Percentiles rank a stretch among this genome's conserved stretches.
Conservation (phyloP, 1,284 basidiomycete genomes). For the Boletus austroedulis region DNA sequence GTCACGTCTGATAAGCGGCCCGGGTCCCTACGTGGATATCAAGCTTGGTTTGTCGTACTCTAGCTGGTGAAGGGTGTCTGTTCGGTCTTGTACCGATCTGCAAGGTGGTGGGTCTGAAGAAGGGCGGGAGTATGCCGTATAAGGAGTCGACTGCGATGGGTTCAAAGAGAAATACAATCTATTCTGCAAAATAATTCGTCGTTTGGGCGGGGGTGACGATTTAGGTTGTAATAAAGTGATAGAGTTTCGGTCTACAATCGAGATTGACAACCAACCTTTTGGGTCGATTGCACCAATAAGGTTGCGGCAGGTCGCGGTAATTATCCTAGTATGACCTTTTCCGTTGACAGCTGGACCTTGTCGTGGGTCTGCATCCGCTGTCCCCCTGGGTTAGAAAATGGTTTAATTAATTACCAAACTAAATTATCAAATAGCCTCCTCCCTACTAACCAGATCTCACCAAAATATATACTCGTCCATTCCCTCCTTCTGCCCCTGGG, state of each 20-base stretch:
- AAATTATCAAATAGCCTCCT: conserved; percentile 31
- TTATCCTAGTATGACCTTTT: conserved; percentile 28
- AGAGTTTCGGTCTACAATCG: conserved; percentile 38
- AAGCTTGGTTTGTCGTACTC: background rate
- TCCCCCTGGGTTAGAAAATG: conserved; percentile 30
- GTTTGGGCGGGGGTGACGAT: conserved; percentile 17
- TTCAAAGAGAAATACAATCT: no score
- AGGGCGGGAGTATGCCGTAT: conserved; percentile 23
- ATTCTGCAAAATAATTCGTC: background rate
- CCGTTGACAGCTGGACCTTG: conserved; percentile 23
- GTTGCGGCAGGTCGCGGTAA: conserved; percentile 32
- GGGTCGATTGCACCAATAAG: conserved; percentile 39
- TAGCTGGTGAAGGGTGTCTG: conserved; percentile 23
- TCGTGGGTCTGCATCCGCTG: conserved; percentile 11
- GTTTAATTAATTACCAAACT: conserved; percentile 42
- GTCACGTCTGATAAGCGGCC: conserved; percentile 23
- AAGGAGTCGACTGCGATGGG: no score
- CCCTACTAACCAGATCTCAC: conserved; percentile 34
- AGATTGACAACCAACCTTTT: conserved; percentile 41
- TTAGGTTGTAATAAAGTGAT: conserved; percentile 42
- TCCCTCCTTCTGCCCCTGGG: conserved; percentile 11
- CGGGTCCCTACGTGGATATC: background rate
- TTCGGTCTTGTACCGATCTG: conserved; percentile 21
- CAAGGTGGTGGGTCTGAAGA: conserved; percentile 8
- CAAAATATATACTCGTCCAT: conserved; percentile 31